Conservation (phyloP, 371 early-diverging fungal species). For the Rhizopus arrhizus region DNA sequence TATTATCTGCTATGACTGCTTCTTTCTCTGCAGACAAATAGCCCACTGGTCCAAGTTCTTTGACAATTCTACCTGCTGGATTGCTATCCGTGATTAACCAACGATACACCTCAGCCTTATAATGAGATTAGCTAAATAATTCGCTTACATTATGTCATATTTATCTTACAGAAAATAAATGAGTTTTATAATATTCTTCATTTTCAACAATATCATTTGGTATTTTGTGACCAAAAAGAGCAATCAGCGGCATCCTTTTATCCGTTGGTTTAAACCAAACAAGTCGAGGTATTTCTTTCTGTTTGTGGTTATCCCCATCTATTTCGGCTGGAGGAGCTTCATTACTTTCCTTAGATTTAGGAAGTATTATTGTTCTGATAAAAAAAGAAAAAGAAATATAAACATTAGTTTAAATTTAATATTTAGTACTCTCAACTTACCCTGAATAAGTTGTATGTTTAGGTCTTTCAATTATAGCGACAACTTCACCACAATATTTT, state of each 20-base stretch:
- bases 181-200: conserved; percentile 46
- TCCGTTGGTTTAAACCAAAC: conserved; percentile 83
- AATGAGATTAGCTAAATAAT: neutral
- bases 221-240: conserved; percentile 60
- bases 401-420: neutral
- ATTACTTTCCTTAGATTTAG: neutral
- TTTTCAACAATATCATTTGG: conserved; percentile 59
- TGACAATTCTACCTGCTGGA: conserved; percentile 63
- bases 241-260: conserved; percentile 68
- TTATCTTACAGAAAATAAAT: conserved; percentile 39
- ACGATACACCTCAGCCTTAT: conserved; percentile 49
- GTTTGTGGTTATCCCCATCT: neutral
- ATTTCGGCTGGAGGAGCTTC: neutral
- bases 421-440: conserved; percentile 14
- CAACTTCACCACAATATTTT: conserved; percentile 60
- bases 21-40: conserved; percentile 63
- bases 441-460: conserved; percentile 55
- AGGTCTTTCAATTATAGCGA: conserved; percentile 55
- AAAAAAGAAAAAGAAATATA: neutral
- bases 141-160: neutral
- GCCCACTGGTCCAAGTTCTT: conserved; percentile 64
- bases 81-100: conserved; percentile 64
- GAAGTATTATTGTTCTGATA: neutral
- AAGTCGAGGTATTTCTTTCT: conserved; percentile 28
- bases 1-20: conserved; percentile 62